Percentiles rank a stretch among this genome's conserved stretches.
Evolutionary conservation across 78 protist species (phyloP).

Genomic region (Dictyostelium capitatum): DNA sequence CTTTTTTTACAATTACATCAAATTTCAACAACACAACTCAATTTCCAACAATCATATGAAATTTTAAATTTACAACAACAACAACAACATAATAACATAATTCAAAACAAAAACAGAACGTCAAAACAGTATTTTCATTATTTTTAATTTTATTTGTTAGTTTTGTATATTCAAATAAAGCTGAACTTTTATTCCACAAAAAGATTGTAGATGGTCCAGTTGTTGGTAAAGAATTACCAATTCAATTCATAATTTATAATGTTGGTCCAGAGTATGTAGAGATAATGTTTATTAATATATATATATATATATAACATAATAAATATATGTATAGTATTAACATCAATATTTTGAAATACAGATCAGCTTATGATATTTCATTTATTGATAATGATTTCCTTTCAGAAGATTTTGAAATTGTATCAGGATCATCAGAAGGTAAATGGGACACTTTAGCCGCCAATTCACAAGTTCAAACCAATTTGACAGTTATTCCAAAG

Average conservation of each 20-base stretch:
- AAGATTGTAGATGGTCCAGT: slow-evolving; percentile 71
- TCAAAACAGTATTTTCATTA: slow-evolving; percentile 39
- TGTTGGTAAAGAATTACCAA: slow-evolving; percentile 67
- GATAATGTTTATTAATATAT: not conserved
- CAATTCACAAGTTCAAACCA: slow-evolving; percentile 21
- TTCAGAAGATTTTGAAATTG: slow-evolving; percentile 37
- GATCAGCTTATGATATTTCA: slow-evolving; percentile 59
- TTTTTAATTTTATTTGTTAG: slow-evolving; percentile 28
- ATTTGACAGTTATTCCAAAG: slow-evolving; percentile 44
- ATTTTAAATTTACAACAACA: not conserved
- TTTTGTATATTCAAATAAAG: slow-evolving; percentile 4
- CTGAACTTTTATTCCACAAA: slow-evolving; percentile 69
- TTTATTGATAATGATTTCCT: slow-evolving; percentile 36
- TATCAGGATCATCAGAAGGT: slow-evolving; percentile 30
- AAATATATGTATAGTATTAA: not conserved
- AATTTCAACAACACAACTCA: not conserved
- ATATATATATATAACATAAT: not conserved
- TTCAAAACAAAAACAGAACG: slow-evolving; percentile 1
- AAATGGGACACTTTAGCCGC: slow-evolving; percentile 37
- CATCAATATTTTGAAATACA: too few relatives aligned
- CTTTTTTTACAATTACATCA: not conserved
- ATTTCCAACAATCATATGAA: not conserved
- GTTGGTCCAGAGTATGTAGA: slow-evolving; percentile 53
- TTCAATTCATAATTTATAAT: slow-evolving; percentile 47
- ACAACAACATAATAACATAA: not conserved